A percentile compares a stretch with the other conserved stretches of the same genome.
These are phyloP conservation scores for Botrytis aclada DNA, from an alignment of 2,329 filamentous ascomycete species.

Conservation along the genomic window DNA sequence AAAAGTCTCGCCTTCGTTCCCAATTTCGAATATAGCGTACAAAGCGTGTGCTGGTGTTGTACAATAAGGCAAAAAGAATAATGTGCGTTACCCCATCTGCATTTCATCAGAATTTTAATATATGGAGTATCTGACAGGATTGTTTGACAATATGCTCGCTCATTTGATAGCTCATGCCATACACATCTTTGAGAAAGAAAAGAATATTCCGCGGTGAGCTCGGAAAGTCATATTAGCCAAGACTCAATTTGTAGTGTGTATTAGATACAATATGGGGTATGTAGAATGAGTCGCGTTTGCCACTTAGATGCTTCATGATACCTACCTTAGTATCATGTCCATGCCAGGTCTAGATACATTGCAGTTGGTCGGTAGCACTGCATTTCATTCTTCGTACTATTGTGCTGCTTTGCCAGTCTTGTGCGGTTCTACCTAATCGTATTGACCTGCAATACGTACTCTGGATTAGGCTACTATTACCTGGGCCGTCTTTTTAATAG, in stretches of 20 bases:
- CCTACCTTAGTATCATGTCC: slow-evolving; percentile 6
- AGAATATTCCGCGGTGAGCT: background rate
- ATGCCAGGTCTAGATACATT: slow-evolving; percentile 13
- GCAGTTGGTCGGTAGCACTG: slow-evolving; percentile 8
- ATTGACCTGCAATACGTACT: background rate
- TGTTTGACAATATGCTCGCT: background rate
- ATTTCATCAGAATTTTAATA: slow-evolving; percentile 13
- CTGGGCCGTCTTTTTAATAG: background rate
- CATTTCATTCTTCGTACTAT: slow-evolving; percentile 3
- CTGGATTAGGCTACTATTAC: background rate
- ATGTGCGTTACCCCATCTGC: background rate
- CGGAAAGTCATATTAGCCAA: background rate
- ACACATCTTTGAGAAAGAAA: background rate
- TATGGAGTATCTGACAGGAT: slow-evolving; percentile 4
- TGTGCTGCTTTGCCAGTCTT: background rate
- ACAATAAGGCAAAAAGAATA: background rate
- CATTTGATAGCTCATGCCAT: background rate
- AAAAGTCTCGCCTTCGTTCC: slow-evolving; percentile 7
- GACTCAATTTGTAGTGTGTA: background rate
- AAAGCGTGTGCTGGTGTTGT: background rate
- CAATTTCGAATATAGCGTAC: slow-evolving; percentile 13
- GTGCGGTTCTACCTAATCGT: slow-evolving; percentile 7
- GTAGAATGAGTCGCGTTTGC: slow-evolving; percentile 13
- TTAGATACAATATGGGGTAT: background rate
- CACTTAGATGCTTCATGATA: slow-evolving; percentile 14